A percentile compares a stretch with the other conserved stretches of the same genome.
Evolutionary conservation across 1,284 basidiomycete species (phyloP).

Genomic region (Sanghuangporus sanghuang): DNA sequence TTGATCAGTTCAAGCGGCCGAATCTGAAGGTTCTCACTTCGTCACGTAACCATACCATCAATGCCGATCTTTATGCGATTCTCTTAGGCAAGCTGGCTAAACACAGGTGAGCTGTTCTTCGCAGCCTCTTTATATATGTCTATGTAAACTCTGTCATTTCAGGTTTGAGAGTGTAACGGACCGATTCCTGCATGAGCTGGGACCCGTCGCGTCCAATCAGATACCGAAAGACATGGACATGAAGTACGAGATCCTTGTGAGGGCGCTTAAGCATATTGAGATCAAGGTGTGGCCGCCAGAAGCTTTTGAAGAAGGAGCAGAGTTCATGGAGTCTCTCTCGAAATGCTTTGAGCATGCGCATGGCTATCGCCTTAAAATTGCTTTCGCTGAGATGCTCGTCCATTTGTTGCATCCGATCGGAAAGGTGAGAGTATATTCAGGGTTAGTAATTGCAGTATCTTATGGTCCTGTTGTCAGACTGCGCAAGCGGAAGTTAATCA

Average conservation of each 20-base stretch:
- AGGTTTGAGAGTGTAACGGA: slow-evolving; percentile 88
- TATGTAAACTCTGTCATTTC: background rate
- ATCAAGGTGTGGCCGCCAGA: slow-evolving; percentile 93
- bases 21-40: slow-evolving; percentile 59
- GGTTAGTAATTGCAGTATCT: slow-evolving; percentile 3
- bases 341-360: slow-evolving; percentile 83
- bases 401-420: slow-evolving; percentile 85
- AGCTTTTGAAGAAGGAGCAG: slow-evolving; percentile 89
- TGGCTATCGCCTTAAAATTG: slow-evolving; percentile 78
- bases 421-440: slow-evolving; percentile 47
- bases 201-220: slow-evolving; percentile 66
- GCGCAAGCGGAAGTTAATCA: slow-evolving; percentile 97
- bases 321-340: slow-evolving; percentile 82
- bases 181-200: slow-evolving; percentile 75
- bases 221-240: slow-evolving; percentile 75
- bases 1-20: slow-evolving; percentile 78
- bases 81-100: slow-evolving; percentile 79
- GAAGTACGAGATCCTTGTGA: slow-evolving; percentile 78
- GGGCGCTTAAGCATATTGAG: slow-evolving; percentile 73
- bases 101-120: slow-evolving; percentile 49
- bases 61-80: slow-evolving; percentile 78
- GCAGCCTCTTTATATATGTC: background rate
- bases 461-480: slow-evolving; percentile 42
- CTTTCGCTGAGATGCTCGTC: slow-evolving; percentile 82
- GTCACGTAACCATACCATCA: slow-evolving; percentile 72